phyloP scores from a whole-genome alignment of 805 yeast species.

The Candida maris region DNA sequence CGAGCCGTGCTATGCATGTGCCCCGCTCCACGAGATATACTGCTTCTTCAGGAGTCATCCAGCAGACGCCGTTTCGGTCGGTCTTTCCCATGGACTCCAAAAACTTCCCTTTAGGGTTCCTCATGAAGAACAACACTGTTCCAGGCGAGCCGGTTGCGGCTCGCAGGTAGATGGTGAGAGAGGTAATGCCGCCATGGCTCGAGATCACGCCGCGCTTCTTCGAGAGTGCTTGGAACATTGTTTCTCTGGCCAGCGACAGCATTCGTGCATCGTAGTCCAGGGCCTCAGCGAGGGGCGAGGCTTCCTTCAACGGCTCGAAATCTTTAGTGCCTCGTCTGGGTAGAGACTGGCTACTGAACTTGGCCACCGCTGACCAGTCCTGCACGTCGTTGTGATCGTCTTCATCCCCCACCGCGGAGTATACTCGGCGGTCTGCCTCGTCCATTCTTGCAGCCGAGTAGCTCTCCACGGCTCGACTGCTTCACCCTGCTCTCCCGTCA shows the following conservation, averaged over 20 bases:
- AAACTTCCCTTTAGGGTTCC: constrained; percentile 63
- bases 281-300: constrained; percentile 1
- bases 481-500: too few species aligned
- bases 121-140: constrained; percentile 26
- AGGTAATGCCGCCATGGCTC: constrained; percentile 19
- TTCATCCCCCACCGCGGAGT: constrained; percentile 17
- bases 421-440: too few species aligned
- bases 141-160: constrained; percentile 3
- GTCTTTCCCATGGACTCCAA: constrained; percentile 69
- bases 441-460: too few species aligned
- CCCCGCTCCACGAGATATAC: constrained; percentile 84
- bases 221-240: constrained; percentile 68
- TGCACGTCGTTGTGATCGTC: constrained; percentile 44
- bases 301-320: constrained; percentile 53
- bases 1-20: constrained; percentile 32
- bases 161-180: constrained; percentile 25
- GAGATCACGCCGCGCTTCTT: constrained; percentile 43
- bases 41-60: constrained; percentile 63
- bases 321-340: constrained; percentile 85
- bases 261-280: constrained; percentile 27
- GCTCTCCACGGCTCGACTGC: too few species aligned
- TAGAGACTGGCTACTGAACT: constrained; percentile 27
- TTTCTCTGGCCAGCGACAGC: constrained; percentile 52
- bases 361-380: constrained; percentile 48
- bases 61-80: constrained; percentile 41